Percentiles rank a stretch among this genome's conserved stretches.
Conservation (phyloP, 2,329 filamentous ascomycete genomes). For the Cladosporium sp. region DNA sequence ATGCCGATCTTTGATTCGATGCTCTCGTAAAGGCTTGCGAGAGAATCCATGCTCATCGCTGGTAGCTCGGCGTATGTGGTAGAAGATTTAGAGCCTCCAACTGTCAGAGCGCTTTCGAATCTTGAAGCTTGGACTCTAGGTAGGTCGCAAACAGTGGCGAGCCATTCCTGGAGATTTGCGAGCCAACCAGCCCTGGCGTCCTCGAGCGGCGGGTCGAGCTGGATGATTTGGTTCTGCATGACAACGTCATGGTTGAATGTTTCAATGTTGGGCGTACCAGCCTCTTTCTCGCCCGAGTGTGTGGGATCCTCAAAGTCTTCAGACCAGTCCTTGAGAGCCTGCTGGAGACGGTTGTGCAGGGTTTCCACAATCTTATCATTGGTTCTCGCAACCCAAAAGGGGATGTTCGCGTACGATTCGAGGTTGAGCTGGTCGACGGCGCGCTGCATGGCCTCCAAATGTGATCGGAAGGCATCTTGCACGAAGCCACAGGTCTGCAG, state of each 20-base stretch:
- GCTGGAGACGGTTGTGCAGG: slow-evolving; percentile 74
- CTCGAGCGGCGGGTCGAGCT: slow-evolving; percentile 87
- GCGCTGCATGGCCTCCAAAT: slow-evolving; percentile 79
- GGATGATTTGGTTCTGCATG: slow-evolving; percentile 97
- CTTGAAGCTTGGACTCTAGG: slow-evolving; percentile 91
- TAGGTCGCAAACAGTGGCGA: slow-evolving; percentile 85
- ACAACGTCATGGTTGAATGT: slow-evolving; percentile 84
- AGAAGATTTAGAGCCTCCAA: slow-evolving; percentile 53
- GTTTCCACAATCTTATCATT: slow-evolving; percentile 80
- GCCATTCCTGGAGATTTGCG: slow-evolving; percentile 85
- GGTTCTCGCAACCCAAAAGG: slow-evolving; percentile 81
- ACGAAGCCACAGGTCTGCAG: slow-evolving; percentile 82
- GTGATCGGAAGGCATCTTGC: slow-evolving; percentile 69
- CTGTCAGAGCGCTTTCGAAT: slow-evolving; percentile 79
- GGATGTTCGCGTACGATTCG: slow-evolving; percentile 91
- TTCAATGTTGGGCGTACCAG: slow-evolving; percentile 60
- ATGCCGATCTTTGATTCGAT: slow-evolving; percentile 78
- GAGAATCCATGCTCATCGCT: slow-evolving; percentile 70
- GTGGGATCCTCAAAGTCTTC: slow-evolving; percentile 65
- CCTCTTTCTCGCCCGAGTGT: slow-evolving; percentile 28
- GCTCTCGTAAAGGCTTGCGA: slow-evolving; percentile 74
- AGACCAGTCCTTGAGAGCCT: slow-evolving; percentile 83
- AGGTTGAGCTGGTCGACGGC: slow-evolving; percentile 94
- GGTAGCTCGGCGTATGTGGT: slow-evolving; percentile 79
- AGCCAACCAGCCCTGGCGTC: slow-evolving; percentile 93